Evolutionary conservation across 805 yeast genomes (phyloP), one percentile per base, ranked within the genome.

Genomic region (Saturnispora kantuleensis): DNA sequence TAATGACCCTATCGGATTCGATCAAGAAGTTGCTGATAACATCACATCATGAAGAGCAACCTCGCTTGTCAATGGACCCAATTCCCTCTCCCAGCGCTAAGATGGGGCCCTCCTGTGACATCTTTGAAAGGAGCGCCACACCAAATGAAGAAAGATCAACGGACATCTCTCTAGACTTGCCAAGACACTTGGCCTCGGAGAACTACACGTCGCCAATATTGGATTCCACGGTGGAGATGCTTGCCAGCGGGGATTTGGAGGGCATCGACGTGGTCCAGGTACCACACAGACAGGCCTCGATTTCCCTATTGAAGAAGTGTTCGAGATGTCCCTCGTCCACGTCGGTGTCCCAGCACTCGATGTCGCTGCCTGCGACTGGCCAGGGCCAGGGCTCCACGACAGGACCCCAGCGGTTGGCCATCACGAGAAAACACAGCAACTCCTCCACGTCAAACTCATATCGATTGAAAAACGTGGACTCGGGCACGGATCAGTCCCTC

Each of bases 161-260:
- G 10, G 38, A 36, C 4, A 26, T 42, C 7, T 13, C 40, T 3
- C 15, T 15, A 15, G 31, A 42, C n/a, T 35, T 36, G 11, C 51
- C 51, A 17, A 18, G 44, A 7, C 59, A 63, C 53, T 45, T 57
- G 69, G 64, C 53, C 63, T 69, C 62, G 53, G 84, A 85, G 59
- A 84, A 87, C 60, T 75, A 64, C 52, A 84, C 86, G 16, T 84
- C 94, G 2, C 89, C 96, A 0, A 85, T 85, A 6, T 67, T 86
- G 52, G 95, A 85, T 54, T 86, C 95, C 8, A 75, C 93, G 4
- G 72, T 79, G 15, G 76, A 81, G 48, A 67, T 84, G 32, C 69
- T 79, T 36, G 74, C 79, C 11, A 79, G 78, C 53, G 55, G 64
- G 10, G 76, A 81, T 54, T 71, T 87, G 48, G 81, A 83, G 51